Conservation (phyloP, 495 filamentous ascomycete species). For the Aspergillus diversus region DNA sequence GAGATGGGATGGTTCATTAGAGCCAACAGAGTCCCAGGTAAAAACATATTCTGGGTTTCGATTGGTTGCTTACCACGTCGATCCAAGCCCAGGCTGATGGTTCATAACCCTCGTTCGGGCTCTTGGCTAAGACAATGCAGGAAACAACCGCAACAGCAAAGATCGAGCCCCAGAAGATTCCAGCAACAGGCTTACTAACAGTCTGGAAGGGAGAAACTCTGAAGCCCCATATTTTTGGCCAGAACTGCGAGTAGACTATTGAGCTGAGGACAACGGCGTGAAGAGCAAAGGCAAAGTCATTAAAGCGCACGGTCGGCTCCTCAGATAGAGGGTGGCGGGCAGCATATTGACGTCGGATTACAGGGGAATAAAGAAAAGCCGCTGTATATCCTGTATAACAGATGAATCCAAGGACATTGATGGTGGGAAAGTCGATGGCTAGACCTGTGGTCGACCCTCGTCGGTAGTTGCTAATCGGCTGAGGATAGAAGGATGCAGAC, state of each 20-base stretch:
- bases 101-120: constrained; percentile 58
- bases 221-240: constrained; percentile 74
- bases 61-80: constrained; percentile 66
- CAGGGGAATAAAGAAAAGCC: constrained; percentile 74
- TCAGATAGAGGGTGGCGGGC: constrained; percentile 70
- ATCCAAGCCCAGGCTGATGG: constrained; percentile 70
- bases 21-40: constrained; percentile 16
- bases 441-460: constrained; percentile 79
- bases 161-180: constrained; percentile 67
- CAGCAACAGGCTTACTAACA: constrained; percentile 67
- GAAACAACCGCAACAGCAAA: constrained; percentile 58
- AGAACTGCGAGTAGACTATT: constrained; percentile 74
- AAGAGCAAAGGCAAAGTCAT: constrained; percentile 84
- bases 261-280: constrained; percentile 74
- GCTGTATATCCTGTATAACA: constrained; percentile 75
- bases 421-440: constrained; percentile 80
- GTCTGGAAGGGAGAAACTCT: constrained; percentile 54
- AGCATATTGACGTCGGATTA: constrained; percentile 82
- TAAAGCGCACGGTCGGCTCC: constrained; percentile 82
- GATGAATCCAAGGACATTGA: constrained; percentile 83
- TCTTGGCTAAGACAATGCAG: constrained; percentile 54
- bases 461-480: constrained; percentile 74
- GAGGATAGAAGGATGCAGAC: constrained; percentile 92
- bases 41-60: neutral
- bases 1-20: constrained; percentile 12